Evolutionary conservation across 23 red algal species (phyloP).

Genomic region (Porphyridium purpureum): DNA sequence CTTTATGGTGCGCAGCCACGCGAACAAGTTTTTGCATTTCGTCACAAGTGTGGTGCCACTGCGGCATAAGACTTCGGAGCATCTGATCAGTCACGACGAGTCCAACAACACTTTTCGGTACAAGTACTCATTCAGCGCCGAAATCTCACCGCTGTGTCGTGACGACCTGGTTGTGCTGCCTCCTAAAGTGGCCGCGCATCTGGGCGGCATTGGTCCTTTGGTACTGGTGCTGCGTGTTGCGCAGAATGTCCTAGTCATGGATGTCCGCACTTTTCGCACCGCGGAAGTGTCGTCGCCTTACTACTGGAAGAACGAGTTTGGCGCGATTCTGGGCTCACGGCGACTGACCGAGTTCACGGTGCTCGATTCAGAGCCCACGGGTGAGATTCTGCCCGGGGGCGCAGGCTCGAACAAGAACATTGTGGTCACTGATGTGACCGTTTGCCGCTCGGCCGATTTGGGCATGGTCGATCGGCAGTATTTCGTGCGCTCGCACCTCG

Average conservation of each 20-base stretch:
- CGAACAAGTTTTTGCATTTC: slow-evolving; percentile 70
- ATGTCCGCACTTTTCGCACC: slow-evolving; percentile 50
- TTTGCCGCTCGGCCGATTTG: slow-evolving; percentile 56
- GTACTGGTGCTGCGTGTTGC: slow-evolving; percentile 67
- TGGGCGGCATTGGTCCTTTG: slow-evolving; percentile 85
- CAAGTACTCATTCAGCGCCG: slow-evolving; percentile 96
- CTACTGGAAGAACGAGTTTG: slow-evolving; percentile 71
- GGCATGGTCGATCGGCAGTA: slow-evolving; percentile 55
- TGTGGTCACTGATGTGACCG: slow-evolving; percentile 49
- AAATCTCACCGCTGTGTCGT: slow-evolving; percentile 79
- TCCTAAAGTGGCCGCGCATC: slow-evolving; percentile 28
- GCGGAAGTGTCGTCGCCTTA: slow-evolving; percentile 33
- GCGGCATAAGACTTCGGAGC: slow-evolving; percentile 63
- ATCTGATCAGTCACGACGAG: slow-evolving; percentile 91
- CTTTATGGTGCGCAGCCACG: slow-evolving; percentile 62
- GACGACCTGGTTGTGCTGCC: slow-evolving; percentile 86
- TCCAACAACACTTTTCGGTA: slow-evolving; percentile 83
- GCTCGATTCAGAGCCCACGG: slow-evolving; percentile 61
- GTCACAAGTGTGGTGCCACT: slow-evolving; percentile 60
- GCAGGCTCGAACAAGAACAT: slow-evolving; percentile 12
- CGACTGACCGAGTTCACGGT: slow-evolving; percentile 66
- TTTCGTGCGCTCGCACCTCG: slow-evolving; percentile 71
- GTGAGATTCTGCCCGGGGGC: slow-evolving; percentile 2
- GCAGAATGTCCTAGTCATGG: slow-evolving; percentile 32
- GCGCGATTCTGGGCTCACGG: slow-evolving; percentile 44